Conservation (phyloP, 2,329 filamentous ascomycete genomes). For the Calonectria hongkongensis region DNA sequence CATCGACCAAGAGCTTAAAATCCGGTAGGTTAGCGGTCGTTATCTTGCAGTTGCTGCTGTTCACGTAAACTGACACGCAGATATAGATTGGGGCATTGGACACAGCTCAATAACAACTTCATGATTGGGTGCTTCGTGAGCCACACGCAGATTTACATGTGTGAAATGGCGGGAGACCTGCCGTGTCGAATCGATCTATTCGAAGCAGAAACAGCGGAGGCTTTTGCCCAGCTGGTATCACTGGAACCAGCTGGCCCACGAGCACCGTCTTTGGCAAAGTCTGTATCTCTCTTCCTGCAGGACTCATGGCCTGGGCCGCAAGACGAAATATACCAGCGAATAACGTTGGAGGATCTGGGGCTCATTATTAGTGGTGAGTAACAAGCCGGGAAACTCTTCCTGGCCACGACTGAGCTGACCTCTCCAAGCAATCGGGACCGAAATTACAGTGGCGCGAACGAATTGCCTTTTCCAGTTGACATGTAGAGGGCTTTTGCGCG, state of each 20-base stretch:
- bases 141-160: conserved; percentile 19
- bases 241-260: conserved; percentile 8
- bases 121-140: conserved; percentile 33
- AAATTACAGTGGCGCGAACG: conserved; percentile 16
- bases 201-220: conserved; percentile 21
- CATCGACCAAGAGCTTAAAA: conserved; percentile 28
- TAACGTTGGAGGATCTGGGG: not conserved
- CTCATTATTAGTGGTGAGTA: conserved; percentile 5
- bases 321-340: conserved; percentile 16
- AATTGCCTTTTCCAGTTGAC: conserved; percentile 20
- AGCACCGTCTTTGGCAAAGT: conserved; percentile 6
- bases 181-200: conserved; percentile 24
- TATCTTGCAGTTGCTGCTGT: no score
- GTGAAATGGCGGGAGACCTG: conserved; percentile 36
- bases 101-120: conserved; percentile 27
- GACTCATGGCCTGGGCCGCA: conserved; percentile 13
- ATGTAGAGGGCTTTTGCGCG: conserved; percentile 24
- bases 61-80: not conserved
- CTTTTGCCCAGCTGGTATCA: conserved; percentile 6
- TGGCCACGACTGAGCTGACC: not conserved
- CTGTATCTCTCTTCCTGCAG: conserved; percentile 13
- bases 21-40: conserved; percentile 25
- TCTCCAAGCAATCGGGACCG: conserved; percentile 14
- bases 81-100: conserved; percentile 35
- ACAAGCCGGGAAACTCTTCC: no score